Percentiles rank a stretch among this genome's conserved stretches.
phyloP scores from a whole-genome alignment of 805 yeast species.

The Wickerhamomyces rabaulensis region DNA sequence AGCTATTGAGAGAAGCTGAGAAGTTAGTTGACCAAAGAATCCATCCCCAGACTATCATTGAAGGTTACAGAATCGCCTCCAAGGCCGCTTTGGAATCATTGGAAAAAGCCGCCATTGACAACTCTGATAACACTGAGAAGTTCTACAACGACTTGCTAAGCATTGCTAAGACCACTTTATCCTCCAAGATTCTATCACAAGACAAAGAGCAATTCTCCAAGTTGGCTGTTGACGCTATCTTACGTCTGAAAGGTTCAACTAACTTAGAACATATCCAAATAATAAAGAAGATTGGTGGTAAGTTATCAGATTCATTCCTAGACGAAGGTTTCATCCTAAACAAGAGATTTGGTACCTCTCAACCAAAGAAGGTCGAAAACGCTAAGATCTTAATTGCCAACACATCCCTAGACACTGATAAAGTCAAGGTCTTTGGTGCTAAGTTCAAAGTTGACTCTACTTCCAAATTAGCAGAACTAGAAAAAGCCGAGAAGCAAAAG shows the following conservation, averaged over 20 bases:
- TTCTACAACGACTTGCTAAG: conserved; percentile 68
- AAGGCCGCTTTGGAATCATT: conserved; percentile 81
- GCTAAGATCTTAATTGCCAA: conserved; percentile 90
- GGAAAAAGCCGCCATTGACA: conserved; percentile 71
- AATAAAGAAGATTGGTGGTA: conserved; percentile 91
- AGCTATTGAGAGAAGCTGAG: conserved; percentile 91
- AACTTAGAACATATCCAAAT: conserved; percentile 92
- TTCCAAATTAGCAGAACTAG: conserved; percentile 85
- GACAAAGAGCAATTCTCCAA: conserved; percentile 87
- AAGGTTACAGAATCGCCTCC: conserved; percentile 88
- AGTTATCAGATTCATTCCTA: conserved; percentile 81
- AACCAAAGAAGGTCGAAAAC: conserved; percentile 78
- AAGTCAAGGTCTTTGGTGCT: conserved; percentile 96
- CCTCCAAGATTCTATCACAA: conserved; percentile 91
- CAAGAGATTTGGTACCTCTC: conserved; percentile 90
- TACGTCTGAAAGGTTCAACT: conserved; percentile 83
- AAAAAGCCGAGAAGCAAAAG: conserved; percentile 89
- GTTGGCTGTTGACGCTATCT: conserved; percentile 90
- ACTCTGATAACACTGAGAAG: conserved; percentile 66
- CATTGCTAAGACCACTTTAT: conserved; percentile 89
- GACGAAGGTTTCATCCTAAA: conserved; percentile 95
- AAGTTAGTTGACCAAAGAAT: conserved; percentile 85
- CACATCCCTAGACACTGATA: conserved; percentile 95
- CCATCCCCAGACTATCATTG: conserved; percentile 96
- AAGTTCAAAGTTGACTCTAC: conserved; percentile 96